Evolutionary conservation across 2,329 filamentous ascomycete genomes (phyloP).

Genomic region (Penicillium sp.): DNA sequence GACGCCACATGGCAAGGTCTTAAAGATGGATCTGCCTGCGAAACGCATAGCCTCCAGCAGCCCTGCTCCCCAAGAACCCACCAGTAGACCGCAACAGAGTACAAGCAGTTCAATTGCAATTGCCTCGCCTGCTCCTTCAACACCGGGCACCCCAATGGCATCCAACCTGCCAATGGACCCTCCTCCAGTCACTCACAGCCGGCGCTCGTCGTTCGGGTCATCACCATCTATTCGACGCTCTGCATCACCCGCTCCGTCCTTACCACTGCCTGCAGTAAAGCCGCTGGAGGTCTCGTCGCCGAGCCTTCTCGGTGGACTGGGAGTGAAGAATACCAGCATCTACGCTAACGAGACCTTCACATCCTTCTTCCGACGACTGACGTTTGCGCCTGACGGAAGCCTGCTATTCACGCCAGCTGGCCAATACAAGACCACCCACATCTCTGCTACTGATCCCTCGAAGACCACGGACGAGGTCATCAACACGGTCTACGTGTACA

Average conservation of each 20-base stretch:
- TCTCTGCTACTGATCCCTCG: constrained; percentile 58
- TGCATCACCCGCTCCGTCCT: constrained; percentile 84
- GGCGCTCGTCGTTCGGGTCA: constrained; percentile 85
- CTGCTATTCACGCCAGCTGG: constrained; percentile 90
- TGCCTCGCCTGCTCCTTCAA: constrained; percentile 81
- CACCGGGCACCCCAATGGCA: constrained; percentile 88
- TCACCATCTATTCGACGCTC: constrained; percentile 75
- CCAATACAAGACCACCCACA: constrained; percentile 80
- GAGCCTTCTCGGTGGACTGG: constrained; percentile 55
- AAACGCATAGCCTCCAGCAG: constrained; percentile 86
- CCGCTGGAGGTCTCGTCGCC: constrained; percentile 84
- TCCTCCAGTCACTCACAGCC: constrained; percentile 82
- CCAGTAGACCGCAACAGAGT: constrained; percentile 29
- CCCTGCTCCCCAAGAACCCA: constrained; percentile 79
- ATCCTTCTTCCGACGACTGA: constrained; percentile 89
- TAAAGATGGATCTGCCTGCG: constrained; percentile 88
- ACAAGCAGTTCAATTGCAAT: constrained; percentile 48
- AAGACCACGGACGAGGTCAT: constrained; percentile 80
- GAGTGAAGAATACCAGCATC: constrained; percentile 77
- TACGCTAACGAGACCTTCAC: constrained; percentile 97
- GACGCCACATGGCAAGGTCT: constrained; percentile 69
- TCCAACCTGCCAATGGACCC: constrained; percentile 93
- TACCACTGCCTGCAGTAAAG: constrained; percentile 93
- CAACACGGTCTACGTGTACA: constrained; percentile 98
- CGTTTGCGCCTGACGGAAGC: constrained; percentile 93